Percentiles rank a stretch among this genome's conserved stretches.
Conservation (phyloP, 345 rosid species). For the Hibiscus tridactylites region DNA sequence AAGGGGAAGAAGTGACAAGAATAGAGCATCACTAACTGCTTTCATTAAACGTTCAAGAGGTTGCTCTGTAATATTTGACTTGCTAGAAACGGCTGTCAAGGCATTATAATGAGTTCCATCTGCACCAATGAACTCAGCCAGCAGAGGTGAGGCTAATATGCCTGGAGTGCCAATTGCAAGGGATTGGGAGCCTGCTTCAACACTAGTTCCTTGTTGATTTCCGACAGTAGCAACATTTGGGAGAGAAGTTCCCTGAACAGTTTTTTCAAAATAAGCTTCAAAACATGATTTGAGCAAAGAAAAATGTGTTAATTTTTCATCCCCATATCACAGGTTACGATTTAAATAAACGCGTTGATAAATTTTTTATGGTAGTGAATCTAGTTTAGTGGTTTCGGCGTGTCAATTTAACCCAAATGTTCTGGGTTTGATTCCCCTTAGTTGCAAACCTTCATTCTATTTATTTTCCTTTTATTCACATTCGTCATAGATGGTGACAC, state of each 20-base stretch:
- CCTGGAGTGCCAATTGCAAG: slow-evolving; percentile 97
- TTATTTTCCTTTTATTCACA: no score
- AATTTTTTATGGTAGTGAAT: no score
- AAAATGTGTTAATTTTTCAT: no score
- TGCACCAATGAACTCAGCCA: slow-evolving; percentile 68
- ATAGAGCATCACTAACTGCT: slow-evolving; percentile 47
- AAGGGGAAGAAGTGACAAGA: slow-evolving; percentile 9
- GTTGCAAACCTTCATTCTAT: no score
- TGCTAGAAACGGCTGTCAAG: slow-evolving; percentile 42
- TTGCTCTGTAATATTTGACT: slow-evolving; percentile 56
- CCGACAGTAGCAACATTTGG: slow-evolving; percentile 54
- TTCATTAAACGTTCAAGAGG: slow-evolving; percentile 83
- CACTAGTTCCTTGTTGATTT: slow-evolving; percentile 48
- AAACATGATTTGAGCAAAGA: no score
- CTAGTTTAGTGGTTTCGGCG: no score
- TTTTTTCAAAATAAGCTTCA: slow-evolving; percentile 39
- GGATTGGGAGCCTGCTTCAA: slow-evolving; percentile 55
- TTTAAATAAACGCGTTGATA: no score
- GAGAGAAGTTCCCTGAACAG: slow-evolving; percentile 45
- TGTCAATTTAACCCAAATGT: no score
- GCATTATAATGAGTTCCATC: slow-evolving; percentile 55
- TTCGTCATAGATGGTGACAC: no score
- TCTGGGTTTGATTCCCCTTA: no score
- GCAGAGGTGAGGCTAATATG: slow-evolving; percentile 90
- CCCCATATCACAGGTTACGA: no score